Conservation (phyloP, 331 rosid genomes). For the Prunus yedoensis region DNA sequence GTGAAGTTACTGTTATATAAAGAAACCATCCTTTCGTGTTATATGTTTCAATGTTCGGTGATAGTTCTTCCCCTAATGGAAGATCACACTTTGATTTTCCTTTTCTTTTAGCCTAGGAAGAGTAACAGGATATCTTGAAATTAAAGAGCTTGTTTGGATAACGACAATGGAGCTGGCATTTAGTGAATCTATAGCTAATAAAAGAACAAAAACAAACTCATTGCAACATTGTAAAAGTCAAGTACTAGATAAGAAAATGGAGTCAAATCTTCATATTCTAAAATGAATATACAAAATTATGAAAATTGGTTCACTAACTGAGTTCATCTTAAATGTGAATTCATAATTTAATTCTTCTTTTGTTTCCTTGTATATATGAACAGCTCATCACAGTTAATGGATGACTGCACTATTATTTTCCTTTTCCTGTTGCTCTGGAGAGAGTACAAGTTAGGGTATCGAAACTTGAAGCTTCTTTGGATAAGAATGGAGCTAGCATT, state of each 20-base stretch:
- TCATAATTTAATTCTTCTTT: background rate
- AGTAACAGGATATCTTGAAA: background rate
- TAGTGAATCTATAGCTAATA: background rate
- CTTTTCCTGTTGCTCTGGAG: too few species aligned
- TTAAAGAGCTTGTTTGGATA: background rate
- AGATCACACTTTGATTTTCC: background rate
- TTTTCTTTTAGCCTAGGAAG: background rate
- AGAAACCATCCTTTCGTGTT: conserved; percentile 6
- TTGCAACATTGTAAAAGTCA: background rate
- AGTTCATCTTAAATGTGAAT: background rate
- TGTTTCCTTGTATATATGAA: background rate
- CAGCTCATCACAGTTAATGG: too few species aligned
- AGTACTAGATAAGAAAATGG: conserved; percentile 2
- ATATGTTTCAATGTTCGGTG: conserved; percentile 7
- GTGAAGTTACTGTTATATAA: background rate
- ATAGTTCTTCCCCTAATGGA: background rate
- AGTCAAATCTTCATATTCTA: background rate
- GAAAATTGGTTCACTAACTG: background rate
- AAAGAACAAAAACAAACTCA: background rate
- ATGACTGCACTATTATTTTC: too few species aligned
- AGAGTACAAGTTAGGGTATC: background rate
- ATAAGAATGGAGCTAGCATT: background rate
- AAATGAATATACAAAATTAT: background rate
- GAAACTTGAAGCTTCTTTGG: too few species aligned
- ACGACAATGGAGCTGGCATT: background rate